Evolutionary conservation across 1,139 yeast species (phyloP).

Genomic region (Suhomyces bribrorum): DNA sequence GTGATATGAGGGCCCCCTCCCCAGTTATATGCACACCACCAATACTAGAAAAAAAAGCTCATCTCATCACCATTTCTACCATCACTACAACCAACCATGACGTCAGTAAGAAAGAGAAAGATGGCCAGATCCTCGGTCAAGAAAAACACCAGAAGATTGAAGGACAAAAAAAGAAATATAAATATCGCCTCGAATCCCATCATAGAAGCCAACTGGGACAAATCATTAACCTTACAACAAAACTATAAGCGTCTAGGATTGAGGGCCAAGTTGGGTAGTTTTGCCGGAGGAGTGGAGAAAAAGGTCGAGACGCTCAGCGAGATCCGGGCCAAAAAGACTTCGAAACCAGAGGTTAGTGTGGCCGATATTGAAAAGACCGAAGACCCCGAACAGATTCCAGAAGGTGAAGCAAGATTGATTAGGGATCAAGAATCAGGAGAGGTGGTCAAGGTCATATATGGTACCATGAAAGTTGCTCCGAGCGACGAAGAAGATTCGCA

Average conservation of each 20-base stretch:
- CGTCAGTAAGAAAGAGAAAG: conserved; percentile 84
- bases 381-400: conserved; percentile 61
- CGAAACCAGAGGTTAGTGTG: conserved; percentile 31
- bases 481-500: conserved; percentile 21
- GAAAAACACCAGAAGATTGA: conserved; percentile 66
- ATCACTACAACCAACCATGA: conserved; percentile 42
- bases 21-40: not conserved
- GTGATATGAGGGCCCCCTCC: conserved; percentile 1
- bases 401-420: conserved; percentile 80
- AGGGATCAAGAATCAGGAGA: conserved; percentile 71
- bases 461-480: conserved; percentile 47
- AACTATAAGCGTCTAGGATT: conserved; percentile 81
- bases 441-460: conserved; percentile 69
- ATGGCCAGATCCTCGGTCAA: conserved; percentile 70
- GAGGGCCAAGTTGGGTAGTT: conserved; percentile 59
- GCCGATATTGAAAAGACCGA: conserved; percentile 45
- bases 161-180: conserved; percentile 66
- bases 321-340: conserved; percentile 29
- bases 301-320: conserved; percentile 43
- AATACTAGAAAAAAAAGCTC: conserved; percentile 9
- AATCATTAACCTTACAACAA: conserved; percentile 74
- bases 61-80: conserved; percentile 6
- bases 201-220: conserved; percentile 90
- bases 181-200: conserved; percentile 73
- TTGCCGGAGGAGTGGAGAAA: conserved; percentile 69